Conservation (phyloP, 371 early-diverging fungal genomes). For the Choanephora cucurbitarum region DNA sequence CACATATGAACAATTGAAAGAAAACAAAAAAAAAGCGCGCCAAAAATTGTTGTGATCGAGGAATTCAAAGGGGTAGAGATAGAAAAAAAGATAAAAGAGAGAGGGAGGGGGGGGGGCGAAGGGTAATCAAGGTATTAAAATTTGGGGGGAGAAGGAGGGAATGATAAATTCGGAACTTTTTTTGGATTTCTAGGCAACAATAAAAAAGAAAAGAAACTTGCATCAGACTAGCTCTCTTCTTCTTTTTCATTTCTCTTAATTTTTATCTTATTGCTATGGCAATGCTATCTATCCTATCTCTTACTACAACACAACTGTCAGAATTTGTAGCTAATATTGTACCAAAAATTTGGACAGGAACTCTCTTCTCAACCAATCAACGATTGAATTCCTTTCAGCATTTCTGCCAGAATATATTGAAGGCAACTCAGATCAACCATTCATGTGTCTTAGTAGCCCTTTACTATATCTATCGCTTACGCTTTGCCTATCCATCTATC, state of each 20-base stretch:
- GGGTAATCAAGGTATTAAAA: slow-evolving; percentile 3
- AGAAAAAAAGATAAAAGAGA: slow-evolving; percentile 2
- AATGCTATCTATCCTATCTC: slow-evolving; percentile 12
- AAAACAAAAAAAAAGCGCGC: slow-evolving; percentile 10
- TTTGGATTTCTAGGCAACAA: slow-evolving; percentile 3
- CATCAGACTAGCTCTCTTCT: neutral
- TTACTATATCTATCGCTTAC: slow-evolving; percentile 38
- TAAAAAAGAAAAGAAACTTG: slow-evolving; percentile 3
- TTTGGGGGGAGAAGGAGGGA: neutral
- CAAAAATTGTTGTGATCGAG: neutral
- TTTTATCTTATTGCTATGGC: neutral
- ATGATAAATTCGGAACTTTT: slow-evolving; percentile 4
- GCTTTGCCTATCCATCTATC: slow-evolving; percentile 35
- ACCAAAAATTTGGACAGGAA: slow-evolving; percentile 50
- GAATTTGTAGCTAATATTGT: slow-evolving; percentile 49
- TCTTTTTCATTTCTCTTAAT: slow-evolving; percentile 2
- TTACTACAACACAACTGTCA: slow-evolving; percentile 35
- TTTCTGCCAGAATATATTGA: slow-evolving; percentile 51
- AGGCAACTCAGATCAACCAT: slow-evolving; percentile 38
- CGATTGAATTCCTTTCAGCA: slow-evolving; percentile 30
- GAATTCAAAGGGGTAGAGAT: too few relatives aligned
- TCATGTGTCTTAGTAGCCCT: slow-evolving; percentile 37
- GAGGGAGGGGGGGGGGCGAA: neutral
- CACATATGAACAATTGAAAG: slow-evolving; percentile 12
- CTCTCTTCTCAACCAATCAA: slow-evolving; percentile 20